phyloP scores from a whole-genome alignment of 306 rosid species.

The Delonix regia region DNA sequence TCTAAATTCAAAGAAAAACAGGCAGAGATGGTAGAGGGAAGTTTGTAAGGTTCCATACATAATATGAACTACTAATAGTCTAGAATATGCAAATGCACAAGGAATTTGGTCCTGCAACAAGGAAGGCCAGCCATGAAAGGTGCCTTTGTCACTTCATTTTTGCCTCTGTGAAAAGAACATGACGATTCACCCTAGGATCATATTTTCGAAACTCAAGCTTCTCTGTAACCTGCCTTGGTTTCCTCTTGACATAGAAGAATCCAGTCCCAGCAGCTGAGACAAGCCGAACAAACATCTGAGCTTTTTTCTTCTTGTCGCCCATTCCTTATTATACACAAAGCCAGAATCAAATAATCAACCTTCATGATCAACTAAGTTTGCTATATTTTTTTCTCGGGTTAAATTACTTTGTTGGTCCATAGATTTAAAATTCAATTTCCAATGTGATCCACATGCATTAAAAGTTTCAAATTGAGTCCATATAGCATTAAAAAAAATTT shows the following conservation, averaged over 20 bases:
- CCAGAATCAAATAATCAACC: background rate
- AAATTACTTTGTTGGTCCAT: background rate
- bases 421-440: background rate
- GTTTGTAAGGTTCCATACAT: background rate
- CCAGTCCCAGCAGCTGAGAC: slow-evolving; percentile 96
- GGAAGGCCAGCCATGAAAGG: background rate
- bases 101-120: background rate
- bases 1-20: background rate
- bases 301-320: slow-evolving; percentile 94
- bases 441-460: background rate
- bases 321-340: slow-evolving; percentile 46
- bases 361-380: background rate
- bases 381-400: background rate
- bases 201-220: slow-evolving; percentile 89
- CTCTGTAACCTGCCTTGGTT: slow-evolving; percentile 77
- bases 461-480: background rate
- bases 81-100: background rate
- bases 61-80: background rate
- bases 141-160: slow-evolving; percentile 73
- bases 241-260: slow-evolving; percentile 92
- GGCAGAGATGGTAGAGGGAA: background rate
- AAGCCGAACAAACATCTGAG: slow-evolving; percentile 78
- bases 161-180: slow-evolving; percentile 91
- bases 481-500: background rate
- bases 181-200: slow-evolving; percentile 88